Percentiles rank a stretch among this genome's conserved stretches.
Conservation (phyloP, 140 eudicot genomes). For the Erigeron philadelphicus region DNA sequence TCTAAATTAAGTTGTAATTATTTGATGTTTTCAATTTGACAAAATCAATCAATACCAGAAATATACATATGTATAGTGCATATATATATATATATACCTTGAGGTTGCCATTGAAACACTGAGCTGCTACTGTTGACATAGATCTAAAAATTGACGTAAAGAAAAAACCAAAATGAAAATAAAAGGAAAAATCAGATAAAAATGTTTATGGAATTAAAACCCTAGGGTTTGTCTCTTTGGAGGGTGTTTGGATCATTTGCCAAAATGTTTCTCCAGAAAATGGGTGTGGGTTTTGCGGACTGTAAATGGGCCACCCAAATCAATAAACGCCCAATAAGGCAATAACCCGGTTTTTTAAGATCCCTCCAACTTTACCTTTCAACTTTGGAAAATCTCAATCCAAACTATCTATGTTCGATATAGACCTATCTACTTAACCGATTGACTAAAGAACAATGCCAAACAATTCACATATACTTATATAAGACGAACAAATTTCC, state of each 20-base stretch:
- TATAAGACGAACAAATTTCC: neutral
- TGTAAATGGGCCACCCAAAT: neutral
- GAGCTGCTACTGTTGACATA: slow-evolving; percentile 30
- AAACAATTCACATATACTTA: slow-evolving; percentile 5
- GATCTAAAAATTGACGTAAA: neutral
- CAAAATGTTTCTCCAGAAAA: neutral
- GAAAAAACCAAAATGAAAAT: neutral
- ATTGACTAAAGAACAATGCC: slow-evolving; percentile 2
- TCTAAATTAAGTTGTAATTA: too few relatives aligned
- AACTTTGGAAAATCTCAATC: too few relatives aligned
- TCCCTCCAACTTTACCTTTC: too few relatives aligned
- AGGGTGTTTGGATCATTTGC: neutral
- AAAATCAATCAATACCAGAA: neutral
- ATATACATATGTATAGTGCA: too few relatives aligned
- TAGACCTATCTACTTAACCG: neutral
- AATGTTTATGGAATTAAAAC: neutral
- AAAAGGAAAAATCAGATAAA: too few relatives aligned
- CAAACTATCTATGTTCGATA: neutral
- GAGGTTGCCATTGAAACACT: slow-evolving; percentile 43
- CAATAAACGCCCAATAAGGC: too few relatives aligned
- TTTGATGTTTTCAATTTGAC: neutral
- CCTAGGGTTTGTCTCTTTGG: neutral
- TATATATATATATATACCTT: too few relatives aligned
- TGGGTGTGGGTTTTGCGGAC: neutral
- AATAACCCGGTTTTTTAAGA: too few relatives aligned